A percentile compares a stretch with the other conserved stretches of the same genome.
Evolutionary conservation across 345 rosid species (phyloP).

Genomic region (Arabis hirsuta): DNA sequence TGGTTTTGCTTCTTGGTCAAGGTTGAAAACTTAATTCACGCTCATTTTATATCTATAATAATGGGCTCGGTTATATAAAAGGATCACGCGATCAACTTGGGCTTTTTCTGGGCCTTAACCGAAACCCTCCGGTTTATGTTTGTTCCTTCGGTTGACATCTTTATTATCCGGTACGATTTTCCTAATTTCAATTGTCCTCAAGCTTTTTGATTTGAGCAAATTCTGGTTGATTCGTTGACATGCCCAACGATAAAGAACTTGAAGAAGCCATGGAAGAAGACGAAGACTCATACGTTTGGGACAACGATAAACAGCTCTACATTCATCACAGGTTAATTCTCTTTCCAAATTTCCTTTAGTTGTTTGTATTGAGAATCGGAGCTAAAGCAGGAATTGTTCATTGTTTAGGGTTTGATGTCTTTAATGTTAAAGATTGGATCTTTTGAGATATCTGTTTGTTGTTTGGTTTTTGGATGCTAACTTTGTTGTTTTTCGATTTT

Average conservation of each 20-base stretch:
- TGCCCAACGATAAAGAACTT: slow-evolving; percentile 43
- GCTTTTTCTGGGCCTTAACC: slow-evolving; percentile 23
- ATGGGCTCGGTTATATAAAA: too few relatives aligned
- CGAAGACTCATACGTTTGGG: slow-evolving; percentile 69
- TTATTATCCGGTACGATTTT: background rate
- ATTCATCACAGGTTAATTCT: slow-evolving; percentile 69
- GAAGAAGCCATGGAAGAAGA: slow-evolving; percentile 41
- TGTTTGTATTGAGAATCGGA: background rate
- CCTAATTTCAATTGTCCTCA: too few relatives aligned
- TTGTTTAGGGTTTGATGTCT: slow-evolving; percentile 2
- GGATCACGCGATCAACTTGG: slow-evolving; percentile 1
- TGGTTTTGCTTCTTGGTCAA: too few relatives aligned
- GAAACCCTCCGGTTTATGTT: background rate
- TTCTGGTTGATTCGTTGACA: slow-evolving; percentile 20
- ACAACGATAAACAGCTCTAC: slow-evolving; percentile 61
- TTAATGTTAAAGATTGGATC: background rate
- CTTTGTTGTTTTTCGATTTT: background rate
- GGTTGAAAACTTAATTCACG: too few relatives aligned
- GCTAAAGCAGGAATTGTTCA: background rate
- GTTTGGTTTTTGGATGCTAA: slow-evolving; percentile 25
- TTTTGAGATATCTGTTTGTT: too few relatives aligned
- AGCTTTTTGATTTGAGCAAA: background rate
- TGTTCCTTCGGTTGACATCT: slow-evolving; percentile 2
- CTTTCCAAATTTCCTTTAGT: slow-evolving; percentile 20
- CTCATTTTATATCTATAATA: too few relatives aligned